These are phyloP conservation scores for Aspergillus thermomutatus DNA, from an alignment of 2,329 filamentous ascomycete species.

Conservation along the genomic window DNA sequence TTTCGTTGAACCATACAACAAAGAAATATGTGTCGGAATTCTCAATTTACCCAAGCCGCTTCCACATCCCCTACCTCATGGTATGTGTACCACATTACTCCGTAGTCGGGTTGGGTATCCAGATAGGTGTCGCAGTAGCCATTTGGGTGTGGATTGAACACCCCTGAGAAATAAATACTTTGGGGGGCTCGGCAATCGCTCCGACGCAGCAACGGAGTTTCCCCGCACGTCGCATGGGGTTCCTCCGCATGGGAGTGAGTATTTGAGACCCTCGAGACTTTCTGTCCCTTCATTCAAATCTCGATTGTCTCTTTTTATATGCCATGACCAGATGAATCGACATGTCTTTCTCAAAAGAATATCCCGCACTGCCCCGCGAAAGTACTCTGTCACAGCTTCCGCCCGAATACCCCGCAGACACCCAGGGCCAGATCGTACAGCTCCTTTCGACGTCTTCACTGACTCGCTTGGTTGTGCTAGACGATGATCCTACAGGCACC, in stretches of 20 bases:
- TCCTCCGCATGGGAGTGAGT: neutral
- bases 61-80: too few relatives aligned
- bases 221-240: neutral
- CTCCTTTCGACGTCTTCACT: slow-evolving; percentile 23
- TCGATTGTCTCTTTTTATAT: too few relatives aligned
- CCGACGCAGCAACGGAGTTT: neutral
- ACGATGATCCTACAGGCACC: slow-evolving; percentile 60
- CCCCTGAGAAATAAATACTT: too few relatives aligned
- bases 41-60: too few relatives aligned
- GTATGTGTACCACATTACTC: too few relatives aligned
- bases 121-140: too few relatives aligned
- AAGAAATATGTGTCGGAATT: too few relatives aligned
- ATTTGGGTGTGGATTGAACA: too few relatives aligned
- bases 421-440: slow-evolving; percentile 29
- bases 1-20: too few relatives aligned
- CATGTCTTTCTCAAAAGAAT: slow-evolving; percentile 20
- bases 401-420: slow-evolving; percentile 26
- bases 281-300: neutral
- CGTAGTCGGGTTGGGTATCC: too few relatives aligned
- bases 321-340: neutral
- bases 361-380: slow-evolving; percentile 24
- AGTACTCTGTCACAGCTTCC: slow-evolving; percentile 26
- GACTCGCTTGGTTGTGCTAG: slow-evolving; percentile 37
- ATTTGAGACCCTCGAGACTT: neutral
- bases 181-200: neutral